Evolutionary conservation across 257 asterid genomes (phyloP).

Genomic region (Solanum megistacrolobum): DNA sequence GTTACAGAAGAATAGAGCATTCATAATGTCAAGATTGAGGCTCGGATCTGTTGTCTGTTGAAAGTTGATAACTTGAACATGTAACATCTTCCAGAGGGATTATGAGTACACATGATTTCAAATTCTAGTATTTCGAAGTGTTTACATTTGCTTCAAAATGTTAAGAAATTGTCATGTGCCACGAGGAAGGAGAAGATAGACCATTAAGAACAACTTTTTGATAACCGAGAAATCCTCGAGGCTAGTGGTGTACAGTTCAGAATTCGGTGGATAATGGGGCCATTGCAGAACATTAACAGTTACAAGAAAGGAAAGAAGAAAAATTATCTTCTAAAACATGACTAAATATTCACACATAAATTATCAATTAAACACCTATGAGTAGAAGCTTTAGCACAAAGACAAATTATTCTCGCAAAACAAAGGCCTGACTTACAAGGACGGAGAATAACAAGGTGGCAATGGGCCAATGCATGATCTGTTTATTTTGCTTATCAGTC

Average conservation of each 20-base stretch:
- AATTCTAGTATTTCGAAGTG: neutral
- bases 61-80: neutral
- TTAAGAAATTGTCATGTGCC: neutral
- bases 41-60: neutral
- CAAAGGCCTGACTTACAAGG: constrained; percentile 49
- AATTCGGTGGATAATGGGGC: neutral
- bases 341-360: neutral
- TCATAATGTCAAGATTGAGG: neutral
- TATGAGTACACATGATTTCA: neutral
- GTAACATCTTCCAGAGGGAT: neutral
- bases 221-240: neutral
- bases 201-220: neutral
- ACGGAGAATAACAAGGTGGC: constrained; percentile 94
- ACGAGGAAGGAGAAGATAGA: neutral
- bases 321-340: neutral
- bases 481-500: constrained; percentile 91
- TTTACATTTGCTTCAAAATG: neutral
- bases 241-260: neutral
- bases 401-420: neutral
- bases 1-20: neutral
- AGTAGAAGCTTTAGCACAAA: neutral
- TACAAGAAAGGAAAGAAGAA: neutral
- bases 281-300: neutral
- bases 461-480: constrained; percentile 93
- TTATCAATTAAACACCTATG: neutral